These are phyloP conservation scores for Daldinia grandis DNA, from an alignment of 495 filamentous ascomycete species.

Conservation along the genomic window DNA sequence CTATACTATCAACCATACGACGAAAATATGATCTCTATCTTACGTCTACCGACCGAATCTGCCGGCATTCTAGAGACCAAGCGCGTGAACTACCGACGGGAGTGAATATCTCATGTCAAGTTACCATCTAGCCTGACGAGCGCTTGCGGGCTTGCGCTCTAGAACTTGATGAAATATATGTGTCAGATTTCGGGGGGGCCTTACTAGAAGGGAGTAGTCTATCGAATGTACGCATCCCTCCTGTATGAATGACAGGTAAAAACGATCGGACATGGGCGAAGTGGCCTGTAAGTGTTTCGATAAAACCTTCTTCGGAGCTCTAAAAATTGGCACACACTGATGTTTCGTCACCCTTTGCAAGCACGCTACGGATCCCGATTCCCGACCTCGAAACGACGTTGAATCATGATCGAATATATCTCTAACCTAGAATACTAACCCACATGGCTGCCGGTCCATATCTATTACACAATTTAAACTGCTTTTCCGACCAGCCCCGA, in stretches of 20 bases:
- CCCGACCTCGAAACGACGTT: slow-evolving; percentile 13
- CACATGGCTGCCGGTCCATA: slow-evolving; percentile 11
- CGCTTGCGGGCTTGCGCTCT: not conserved
- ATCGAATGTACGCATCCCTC: slow-evolving; percentile 5
- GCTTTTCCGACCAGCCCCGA: slow-evolving; percentile 17
- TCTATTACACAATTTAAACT: slow-evolving; percentile 30
- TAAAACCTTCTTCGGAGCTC: slow-evolving; percentile 23
- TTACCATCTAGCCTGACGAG: slow-evolving; percentile 9
- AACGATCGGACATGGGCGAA: slow-evolving; percentile 16
- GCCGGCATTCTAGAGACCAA: slow-evolving; percentile 22
- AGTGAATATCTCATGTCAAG: slow-evolving; percentile 19
- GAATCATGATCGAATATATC: not conserved
- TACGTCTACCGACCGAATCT: slow-evolving; percentile 11
- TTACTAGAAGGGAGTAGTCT: not conserved
- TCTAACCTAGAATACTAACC: slow-evolving; percentile 6
- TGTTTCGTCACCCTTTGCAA: slow-evolving; percentile 19
- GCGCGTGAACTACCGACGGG: slow-evolving; percentile 19
- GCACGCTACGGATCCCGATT: slow-evolving; percentile 20
- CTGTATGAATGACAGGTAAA: slow-evolving; percentile 13
- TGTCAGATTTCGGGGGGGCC: slow-evolving; percentile 3
- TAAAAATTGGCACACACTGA: not conserved
- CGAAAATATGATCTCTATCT: slow-evolving; percentile 10
- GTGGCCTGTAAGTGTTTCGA: slow-evolving; percentile 13
- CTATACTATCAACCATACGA: slow-evolving; percentile 22
- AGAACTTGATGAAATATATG: not conserved